Conservation (phyloP, 2,329 filamentous ascomycete genomes). For the Diaporthe ilicicola region DNA sequence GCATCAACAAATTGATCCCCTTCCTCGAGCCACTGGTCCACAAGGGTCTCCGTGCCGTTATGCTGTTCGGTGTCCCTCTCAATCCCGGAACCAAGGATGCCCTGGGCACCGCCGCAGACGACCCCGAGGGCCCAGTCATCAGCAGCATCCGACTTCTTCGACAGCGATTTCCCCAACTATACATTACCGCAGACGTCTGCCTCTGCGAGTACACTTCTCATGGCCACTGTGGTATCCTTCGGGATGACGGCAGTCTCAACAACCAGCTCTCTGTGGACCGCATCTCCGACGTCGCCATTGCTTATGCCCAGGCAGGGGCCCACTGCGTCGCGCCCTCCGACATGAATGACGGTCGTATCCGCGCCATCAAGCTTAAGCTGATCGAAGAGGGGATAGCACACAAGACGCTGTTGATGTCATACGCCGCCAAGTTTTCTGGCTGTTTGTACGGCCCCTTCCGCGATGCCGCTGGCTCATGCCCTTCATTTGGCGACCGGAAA, state of each 20-base stretch:
- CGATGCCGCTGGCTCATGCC: slow-evolving; percentile 89
- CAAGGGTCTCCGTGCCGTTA: slow-evolving; percentile 91
- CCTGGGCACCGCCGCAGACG: slow-evolving; percentile 90
- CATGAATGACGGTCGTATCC: slow-evolving; percentile 98
- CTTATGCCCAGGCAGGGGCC: slow-evolving; percentile 93
- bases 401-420: slow-evolving; percentile 93
- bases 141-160: slow-evolving; percentile 84
- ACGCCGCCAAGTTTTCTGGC: slow-evolving; percentile 96
- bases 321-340: slow-evolving; percentile 97
- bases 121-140: slow-evolving; percentile 92
- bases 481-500: slow-evolving; percentile 91
- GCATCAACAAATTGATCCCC: slow-evolving; percentile 84
- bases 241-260: slow-evolving; percentile 92
- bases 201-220: slow-evolving; percentile 99
- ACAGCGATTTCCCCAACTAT: slow-evolving; percentile 86
- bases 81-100: slow-evolving; percentile 85
- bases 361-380: slow-evolving; percentile 96
- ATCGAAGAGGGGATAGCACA: slow-evolving; percentile 95
- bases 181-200: slow-evolving; percentile 92
- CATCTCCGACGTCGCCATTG: slow-evolving; percentile 96
- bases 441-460: slow-evolving; percentile 97
- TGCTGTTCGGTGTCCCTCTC: slow-evolving; percentile 94
- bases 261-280: slow-evolving; percentile 93
- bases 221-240: slow-evolving; percentile 94
- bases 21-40: slow-evolving; percentile 87